A percentile compares a stretch with the other conserved stretches of the same genome.
These are phyloP conservation scores for Orbilia ellipsospora DNA, from an alignment of 2,329 filamentous ascomycete genomes.

Conservation along the genomic window DNA sequence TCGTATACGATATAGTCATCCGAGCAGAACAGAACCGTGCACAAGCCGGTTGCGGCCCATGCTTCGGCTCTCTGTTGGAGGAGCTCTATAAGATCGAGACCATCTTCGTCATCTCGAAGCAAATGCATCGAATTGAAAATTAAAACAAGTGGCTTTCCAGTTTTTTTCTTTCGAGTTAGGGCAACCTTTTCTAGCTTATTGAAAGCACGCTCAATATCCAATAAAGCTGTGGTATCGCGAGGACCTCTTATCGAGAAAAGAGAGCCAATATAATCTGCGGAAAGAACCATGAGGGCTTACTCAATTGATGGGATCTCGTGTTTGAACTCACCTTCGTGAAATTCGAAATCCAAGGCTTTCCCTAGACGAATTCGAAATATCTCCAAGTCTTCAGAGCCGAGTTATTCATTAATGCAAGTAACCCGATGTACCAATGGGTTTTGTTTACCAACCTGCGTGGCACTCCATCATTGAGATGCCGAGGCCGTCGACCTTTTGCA, in stretches of 20 bases:
- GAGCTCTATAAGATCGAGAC: slow-evolving; percentile 91
- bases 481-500: slow-evolving; percentile 90
- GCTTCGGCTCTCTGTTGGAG: slow-evolving; percentile 95
- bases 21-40: slow-evolving; percentile 92
- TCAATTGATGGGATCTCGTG: too few relatives aligned
- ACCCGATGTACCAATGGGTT: not conserved
- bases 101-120: slow-evolving; percentile 88
- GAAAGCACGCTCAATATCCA: slow-evolving; percentile 95
- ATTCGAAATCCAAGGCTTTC: slow-evolving; percentile 95
- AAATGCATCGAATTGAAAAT: slow-evolving; percentile 96
- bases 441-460: slow-evolving; percentile 69
- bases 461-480: slow-evolving; percentile 96
- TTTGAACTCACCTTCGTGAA: slow-evolving; percentile 61
- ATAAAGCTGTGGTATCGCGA: slow-evolving; percentile 86
- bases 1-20: slow-evolving; percentile 95
- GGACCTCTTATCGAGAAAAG: slow-evolving; percentile 95
- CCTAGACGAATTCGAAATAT: slow-evolving; percentile 93
- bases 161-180: slow-evolving; percentile 72
- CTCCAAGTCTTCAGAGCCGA: slow-evolving; percentile 74
- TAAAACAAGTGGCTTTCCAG: slow-evolving; percentile 77
- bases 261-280: slow-evolving; percentile 86
- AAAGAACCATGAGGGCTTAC: not conserved
- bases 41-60: slow-evolving; percentile 91
- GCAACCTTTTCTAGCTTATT: slow-evolving; percentile 99
- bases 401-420: not conserved